Evolutionary conservation across 176 grass and related monocot genomes (phyloP).

Genomic region (Secale cereale): DNA sequence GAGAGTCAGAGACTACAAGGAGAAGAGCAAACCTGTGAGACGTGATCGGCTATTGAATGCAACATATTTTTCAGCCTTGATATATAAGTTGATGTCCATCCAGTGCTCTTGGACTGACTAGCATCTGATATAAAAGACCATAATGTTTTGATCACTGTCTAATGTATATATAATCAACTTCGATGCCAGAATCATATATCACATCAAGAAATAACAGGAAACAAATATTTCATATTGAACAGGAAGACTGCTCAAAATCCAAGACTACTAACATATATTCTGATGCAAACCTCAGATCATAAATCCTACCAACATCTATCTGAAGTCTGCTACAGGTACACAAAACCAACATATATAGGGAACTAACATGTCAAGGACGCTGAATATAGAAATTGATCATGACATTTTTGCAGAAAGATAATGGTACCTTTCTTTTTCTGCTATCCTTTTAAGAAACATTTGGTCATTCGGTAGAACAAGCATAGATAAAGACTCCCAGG

Average conservation of each 20-base stretch:
- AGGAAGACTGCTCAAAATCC: background rate
- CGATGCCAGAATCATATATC: background rate
- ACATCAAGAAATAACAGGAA: background rate
- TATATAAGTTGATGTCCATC: slow-evolving; percentile 72
- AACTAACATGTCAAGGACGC: background rate
- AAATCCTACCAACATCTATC: background rate
- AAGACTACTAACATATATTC: background rate
- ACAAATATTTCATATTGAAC: background rate
- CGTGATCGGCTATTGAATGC: slow-evolving; percentile 92
- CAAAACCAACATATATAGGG: background rate
- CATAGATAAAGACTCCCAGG: slow-evolving; percentile 11
- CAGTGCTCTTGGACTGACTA: slow-evolving; percentile 55
- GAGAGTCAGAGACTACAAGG: background rate
- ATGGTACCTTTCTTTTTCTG: background rate
- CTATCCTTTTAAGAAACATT: slow-evolving; percentile 8
- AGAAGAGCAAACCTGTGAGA: slow-evolving; percentile 74
- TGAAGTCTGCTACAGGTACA: background rate
- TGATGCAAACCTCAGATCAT: background rate
- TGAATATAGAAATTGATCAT: background rate
- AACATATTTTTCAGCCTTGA: slow-evolving; percentile 83
- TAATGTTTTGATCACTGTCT: slow-evolving; percentile 9
- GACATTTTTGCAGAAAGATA: slow-evolving; percentile 25
- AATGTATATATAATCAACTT: slow-evolving; percentile 4
- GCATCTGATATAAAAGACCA: slow-evolving; percentile 57
- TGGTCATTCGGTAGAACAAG: background rate